Base-by-base conservation (phyloP, 2,329 filamentous ascomycete genomes). In the Pseudogymnoascus sp. region DNA sequence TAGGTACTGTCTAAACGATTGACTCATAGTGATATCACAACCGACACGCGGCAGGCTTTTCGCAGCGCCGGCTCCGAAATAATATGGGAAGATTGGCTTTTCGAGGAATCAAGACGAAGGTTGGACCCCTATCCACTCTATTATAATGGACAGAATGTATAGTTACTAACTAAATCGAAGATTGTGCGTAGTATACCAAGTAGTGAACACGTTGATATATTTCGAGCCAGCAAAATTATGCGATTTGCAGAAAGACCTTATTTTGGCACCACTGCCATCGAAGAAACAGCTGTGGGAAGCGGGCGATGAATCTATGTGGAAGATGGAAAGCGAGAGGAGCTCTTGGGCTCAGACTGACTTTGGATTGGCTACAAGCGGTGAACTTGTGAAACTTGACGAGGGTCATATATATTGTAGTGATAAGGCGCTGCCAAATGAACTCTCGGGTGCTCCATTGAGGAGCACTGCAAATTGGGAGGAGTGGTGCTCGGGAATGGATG, bases 401-500 rank as follows among this genome's bases (percentile, higher is more conserved):
- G 63, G 64, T 7, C 66, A 69, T 60, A n/a, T 68, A 29, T 70
- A 66, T 62, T 71, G 71, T 62, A 66, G 66, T 59, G 67, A 72
- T 66, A 65, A 63, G 14, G 61, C 66, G 61, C 40, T 72, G 18
- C 40, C 65, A 10, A 63, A 69, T 64, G 61, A 62, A 54, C 62
- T 66, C 5, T 54, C 67, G 29, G 66, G 68, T 63, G 62, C 57
- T 14, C 62, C 57, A 40, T 36, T 62, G 63, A 70, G 66, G 45
- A 69, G 63, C 21, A 67, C 23, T 60, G 72, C 65, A 23, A 72
- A 69, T 65, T 80, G 77, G 77, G 73, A 77, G 63, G 76, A 79
- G 64, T 80, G 77, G 78, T 79, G 76, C 63, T 71, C 74, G 4
- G 77, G 76, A 3, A 79, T 78, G 75, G 78, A 80, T 74, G 73